Conservation (phyloP, 352 stramenopile species). For the Phytophthora chlamydospora region DNA sequence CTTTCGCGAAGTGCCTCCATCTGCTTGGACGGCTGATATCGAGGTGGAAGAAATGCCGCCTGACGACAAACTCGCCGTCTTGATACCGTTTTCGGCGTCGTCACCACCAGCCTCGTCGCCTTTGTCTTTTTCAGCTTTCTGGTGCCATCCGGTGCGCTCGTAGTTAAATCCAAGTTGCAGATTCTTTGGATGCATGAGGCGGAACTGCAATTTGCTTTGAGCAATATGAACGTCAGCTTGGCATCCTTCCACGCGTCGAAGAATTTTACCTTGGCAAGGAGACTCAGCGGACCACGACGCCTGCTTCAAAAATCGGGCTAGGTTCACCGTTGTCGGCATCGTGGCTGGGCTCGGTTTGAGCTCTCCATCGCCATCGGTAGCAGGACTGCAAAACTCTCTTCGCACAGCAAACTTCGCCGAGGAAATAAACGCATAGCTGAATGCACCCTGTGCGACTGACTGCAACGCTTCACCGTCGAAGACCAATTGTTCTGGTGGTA, state of each 20-base stretch:
- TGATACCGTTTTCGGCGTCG: constrained; percentile 1
- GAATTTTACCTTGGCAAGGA: constrained; percentile 41
- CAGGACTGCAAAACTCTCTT: constrained; percentile 4
- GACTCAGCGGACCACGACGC: constrained; percentile 14
- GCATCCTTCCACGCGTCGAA: constrained; percentile 15
- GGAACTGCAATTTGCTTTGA: constrained; percentile 59
- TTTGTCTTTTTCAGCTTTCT: constrained; percentile 15
- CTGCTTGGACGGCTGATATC: not conserved
- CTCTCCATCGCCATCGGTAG: not conserved
- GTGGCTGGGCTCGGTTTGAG: not conserved
- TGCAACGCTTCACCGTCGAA: constrained; percentile 52
- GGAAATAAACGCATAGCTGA: constrained; percentile 59
- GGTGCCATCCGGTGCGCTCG: constrained; percentile 49
- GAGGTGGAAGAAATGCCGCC: not conserved
- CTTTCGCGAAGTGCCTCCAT: constrained; percentile 6
- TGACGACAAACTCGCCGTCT: not conserved
- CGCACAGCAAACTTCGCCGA: constrained; percentile 39
- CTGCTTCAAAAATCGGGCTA: constrained; percentile 25
- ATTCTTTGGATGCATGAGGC: constrained; percentile 22
- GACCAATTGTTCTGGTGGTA: constrained; percentile 47
- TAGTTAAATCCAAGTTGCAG: constrained; percentile 41
- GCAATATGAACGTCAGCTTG: constrained; percentile 42
- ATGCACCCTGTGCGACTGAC: constrained; percentile 40
- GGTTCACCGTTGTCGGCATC: not conserved
- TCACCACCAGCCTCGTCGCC: constrained; percentile 28